phyloP scores from a whole-genome alignment of 345 rosid species.

The Eucalyptus pauciflora region DNA sequence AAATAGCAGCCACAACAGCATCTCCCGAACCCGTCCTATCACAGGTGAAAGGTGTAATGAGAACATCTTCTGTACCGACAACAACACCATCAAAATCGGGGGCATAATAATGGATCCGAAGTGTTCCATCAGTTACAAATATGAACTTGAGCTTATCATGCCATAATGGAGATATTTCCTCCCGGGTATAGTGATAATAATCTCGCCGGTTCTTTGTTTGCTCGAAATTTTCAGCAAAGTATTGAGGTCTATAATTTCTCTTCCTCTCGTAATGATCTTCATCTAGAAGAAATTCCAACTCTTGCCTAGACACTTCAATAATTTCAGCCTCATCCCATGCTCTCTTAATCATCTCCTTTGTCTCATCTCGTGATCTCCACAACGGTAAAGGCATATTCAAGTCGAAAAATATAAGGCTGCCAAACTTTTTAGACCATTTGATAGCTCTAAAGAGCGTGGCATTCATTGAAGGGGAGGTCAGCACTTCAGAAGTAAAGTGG shows the following conservation, averaged over 20 bases:
- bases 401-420: conserved; percentile 72
- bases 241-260: conserved; percentile 64
- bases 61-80: conserved; percentile 83
- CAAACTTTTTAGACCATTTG: conserved; percentile 62
- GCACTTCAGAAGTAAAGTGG: conserved; percentile 72
- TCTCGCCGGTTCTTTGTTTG: conserved; percentile 52
- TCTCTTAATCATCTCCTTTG: conserved; percentile 44
- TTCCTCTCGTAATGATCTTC: conserved; percentile 58
- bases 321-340: conserved; percentile 71
- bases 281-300: conserved; percentile 79
- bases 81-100: conserved; percentile 68
- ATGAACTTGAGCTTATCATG: conserved; percentile 65
- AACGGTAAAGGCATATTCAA: conserved; percentile 64
- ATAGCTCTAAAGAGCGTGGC: conserved; percentile 53
- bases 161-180: conserved; percentile 78
- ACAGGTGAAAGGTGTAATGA: conserved; percentile 78
- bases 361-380: conserved; percentile 75
- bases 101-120: conserved; percentile 70
- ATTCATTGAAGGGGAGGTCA: conserved; percentile 46
- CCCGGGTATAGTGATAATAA: conserved; percentile 67
- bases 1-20: conserved; percentile 81
- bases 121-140: conserved; percentile 87
- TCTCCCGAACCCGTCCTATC: conserved; percentile 97
- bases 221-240: conserved; percentile 59
- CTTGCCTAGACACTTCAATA: conserved; percentile 75